Base-by-base conservation (phyloP, 371 early-diverging fungal genomes). In the Lichtheimia ramosa region DNA sequence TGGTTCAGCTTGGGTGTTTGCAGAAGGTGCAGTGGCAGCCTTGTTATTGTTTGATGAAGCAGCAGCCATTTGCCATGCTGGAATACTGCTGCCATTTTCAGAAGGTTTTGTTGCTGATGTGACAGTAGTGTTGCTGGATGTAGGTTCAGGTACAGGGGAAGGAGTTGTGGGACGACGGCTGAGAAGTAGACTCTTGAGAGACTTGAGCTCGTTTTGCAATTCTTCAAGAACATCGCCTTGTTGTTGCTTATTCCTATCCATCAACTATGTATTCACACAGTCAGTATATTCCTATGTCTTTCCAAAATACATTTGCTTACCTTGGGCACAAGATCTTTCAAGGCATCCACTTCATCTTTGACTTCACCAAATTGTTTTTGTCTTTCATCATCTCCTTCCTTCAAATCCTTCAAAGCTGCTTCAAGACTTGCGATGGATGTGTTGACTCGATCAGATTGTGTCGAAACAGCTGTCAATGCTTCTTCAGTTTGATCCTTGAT, bases 141-240 rank as follows among this genome's bases (percentile, higher is more conserved):
- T 68, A 48, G 62, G 67, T 21, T 78, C 78, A 59, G 52, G 52
- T 46, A 60, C 39, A 4, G 69, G 25, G 10, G 34, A 34, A 21
- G 63, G 50, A 20, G 58, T 64, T 7, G 70, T 52, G 49, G 73
- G 62, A 43, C 92, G 88, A 39, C 93, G 87, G 65, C 87, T 95
- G 56, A 92, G 67, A 51, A 97, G 67, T 56, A 97, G 80, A 59
- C 88, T 89, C 68, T 96, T 93, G 48, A 97, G 83, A 13, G 92
- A 92, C 67, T 94, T 94, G 75, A 97, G 84, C 71, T 97, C 98
- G 18, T 83, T 81, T 74, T 97, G 96, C 18, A 97, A 79, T 43
- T 96, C 95, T n/a, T 77, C 69, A 67, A 93, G 65, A 12, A 91
- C 82, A 16, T 83, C 78, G 15, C 74, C 71, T 65, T 91, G 90